Base-by-base conservation (phyloP, 31 red algal species). In the Asparagopsis taxiformis region DNA sequence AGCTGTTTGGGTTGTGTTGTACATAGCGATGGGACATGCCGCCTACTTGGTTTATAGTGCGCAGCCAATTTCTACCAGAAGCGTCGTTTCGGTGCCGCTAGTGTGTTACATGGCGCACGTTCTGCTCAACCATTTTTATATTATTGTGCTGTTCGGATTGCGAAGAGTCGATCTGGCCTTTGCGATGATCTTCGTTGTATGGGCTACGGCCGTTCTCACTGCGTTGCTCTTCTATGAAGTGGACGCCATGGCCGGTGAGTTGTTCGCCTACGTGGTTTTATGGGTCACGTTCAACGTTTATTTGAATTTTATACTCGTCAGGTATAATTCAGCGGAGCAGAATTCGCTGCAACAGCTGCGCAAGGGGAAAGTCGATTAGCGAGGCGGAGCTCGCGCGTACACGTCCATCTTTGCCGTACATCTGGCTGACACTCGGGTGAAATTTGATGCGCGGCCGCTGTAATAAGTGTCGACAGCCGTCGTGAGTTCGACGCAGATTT, bases 141-240 rank as follows among this genome's bases (percentile, higher is more conserved):
- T 82, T 39, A 82, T 82, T 35, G 78, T 82, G 28, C 43, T 82
- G 17, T 82, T 82, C 55, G 78, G 78, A 20, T 56, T 82, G 55
- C 78, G 72, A 58, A 64, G 78, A 7, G 51, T 82, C 17, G 78
- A 82, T 62, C 65, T 82, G 11, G 78, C 78, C 9, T 26, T 82
- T 22, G 55, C 72, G 33, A 70, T 82, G 65, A 72, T 82, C 17
- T 28, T 82, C 3, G 55, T 66, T 20, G 39, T 82, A 21, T 82
- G 78, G 78, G 3, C 72, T 36, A 54, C 78, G 32, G 72, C 65
- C 38, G 65, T 26, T 3, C 41, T 82, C n/a, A 82, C 78, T 23
- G 55, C 51, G 51, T 21, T 82, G 15, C 55, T 82, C 13, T 82
- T 82, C 43, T 56, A 58, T 39, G 78, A 82, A 21, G 55, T 82